Base-by-base conservation (phyloP, 352 stramenopile species). In the Globisporangium heterothallicum region DNA sequence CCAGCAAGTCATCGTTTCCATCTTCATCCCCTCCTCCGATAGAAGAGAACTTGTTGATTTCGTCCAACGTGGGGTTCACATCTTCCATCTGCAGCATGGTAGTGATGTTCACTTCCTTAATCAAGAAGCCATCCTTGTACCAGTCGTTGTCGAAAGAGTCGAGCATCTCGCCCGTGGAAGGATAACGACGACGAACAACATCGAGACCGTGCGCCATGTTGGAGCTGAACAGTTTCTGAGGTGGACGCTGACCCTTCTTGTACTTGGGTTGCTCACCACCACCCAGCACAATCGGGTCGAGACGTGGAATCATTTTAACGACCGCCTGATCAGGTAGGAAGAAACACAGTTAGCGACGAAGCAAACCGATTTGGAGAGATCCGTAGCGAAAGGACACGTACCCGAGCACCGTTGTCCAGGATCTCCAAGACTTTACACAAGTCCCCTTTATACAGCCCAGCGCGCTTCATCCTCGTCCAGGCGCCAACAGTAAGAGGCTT, bases 381-480 rank as follows among this genome's bases (percentile, higher is more conserved):
- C 3, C n/a, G 24, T 13, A 5, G 1, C 6, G 24, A 27, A 4
- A 8, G 44, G 14, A 0, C 42, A 64, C 67, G 16, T 65, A 86
- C 75, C 26, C 84, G 76, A 10, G 84, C 73, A 13, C 82, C 82
- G 42, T 94, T 93, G 66, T 94, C 84, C 14, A 92, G 58, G 48
- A 95, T 85, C 53, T 95, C 84, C 12, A 95, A 44, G 14, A 95
- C 83, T 72, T 95, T 95, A 50, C 79, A 91, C 29, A 95, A 56
- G 30, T 95, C 84, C 1, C 81, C 83, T 66, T 95, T 95, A 78
- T 92, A 92, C 21, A 95, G 26, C 5, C 84, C 84, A 2, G 78
- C 84, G 50, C 84, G 80, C 66, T 93, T 95, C 67, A 95, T 88
- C 19, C 84, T 70, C 26, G 83, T 82, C 84, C 84, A 95, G 9